Evolutionary conservation across 495 filamentous ascomycete genomes (phyloP), one percentile per base, ranked within the genome.

Genomic region (Aspergillus egyptiacus): DNA sequence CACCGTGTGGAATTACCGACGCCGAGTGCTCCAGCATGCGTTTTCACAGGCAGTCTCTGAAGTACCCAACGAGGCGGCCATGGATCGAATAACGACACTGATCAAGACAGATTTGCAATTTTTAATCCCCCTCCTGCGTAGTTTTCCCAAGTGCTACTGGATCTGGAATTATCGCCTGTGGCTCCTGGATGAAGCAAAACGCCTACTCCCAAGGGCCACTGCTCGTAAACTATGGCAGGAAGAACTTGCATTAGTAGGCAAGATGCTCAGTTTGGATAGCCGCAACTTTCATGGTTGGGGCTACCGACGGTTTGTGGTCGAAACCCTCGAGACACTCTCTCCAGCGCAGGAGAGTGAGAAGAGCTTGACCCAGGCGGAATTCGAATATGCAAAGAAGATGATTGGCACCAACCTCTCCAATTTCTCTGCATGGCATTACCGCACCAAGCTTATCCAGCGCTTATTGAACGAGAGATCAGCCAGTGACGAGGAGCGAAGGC

Each of bases 241-340:
- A 44, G 93, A 99, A 61, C 77, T 99, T 7, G 76, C 63, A 1
- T 72, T 97, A 8, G 86, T 86, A 13, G 75, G 78, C 40, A 91
- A 91, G 64, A 94, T 97, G 89, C 74, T 97, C 30, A 77, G 69
- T 15, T 76, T 84, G 22, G 93, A 99, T 67, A 84, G 77, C 51
- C 81, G 93, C 35, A 99, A 99, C 63, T 99, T 97, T 60, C 91
- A 96, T 55, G 93, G 90, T 17, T 99, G 93, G 93, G 86, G 86
- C 33, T 99, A 99, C 58, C 77, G 93, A 27, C 79, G 87, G 30
- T 74, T 79, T 34, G 82, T 96, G 5, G 80, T 96, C 23, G 64
- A 69, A 14, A 69, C 78, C 34, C 68, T 97, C 8, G 85, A 93
- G 64, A 77, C 74, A 30, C 51, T 73, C 10, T 66, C 60, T 17